Evolutionary conservation across 2,329 filamentous ascomycete species (phyloP).

Genomic region (Aspergillus alliaceus): DNA sequence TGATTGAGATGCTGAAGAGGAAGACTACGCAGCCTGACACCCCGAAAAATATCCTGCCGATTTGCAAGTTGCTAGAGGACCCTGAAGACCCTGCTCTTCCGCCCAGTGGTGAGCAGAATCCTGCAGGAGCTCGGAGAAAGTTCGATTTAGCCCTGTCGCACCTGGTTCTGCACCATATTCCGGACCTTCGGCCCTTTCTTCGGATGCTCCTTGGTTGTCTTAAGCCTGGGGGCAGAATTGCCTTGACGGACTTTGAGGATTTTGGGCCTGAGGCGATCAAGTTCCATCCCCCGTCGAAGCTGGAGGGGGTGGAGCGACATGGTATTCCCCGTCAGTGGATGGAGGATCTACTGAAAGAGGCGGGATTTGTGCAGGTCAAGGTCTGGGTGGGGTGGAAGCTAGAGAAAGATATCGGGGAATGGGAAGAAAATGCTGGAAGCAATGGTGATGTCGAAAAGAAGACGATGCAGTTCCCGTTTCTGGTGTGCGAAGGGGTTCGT

Average conservation of each 20-base stretch:
- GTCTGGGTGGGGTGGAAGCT: slow-evolving; percentile 52
- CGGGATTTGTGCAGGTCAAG: slow-evolving; percentile 51
- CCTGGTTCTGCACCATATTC: slow-evolving; percentile 58
- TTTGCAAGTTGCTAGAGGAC: slow-evolving; percentile 51
- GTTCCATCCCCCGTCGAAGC: slow-evolving; percentile 55
- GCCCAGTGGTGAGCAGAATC: slow-evolving; percentile 27
- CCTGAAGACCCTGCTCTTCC: slow-evolving; percentile 50
- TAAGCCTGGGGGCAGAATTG: slow-evolving; percentile 49
- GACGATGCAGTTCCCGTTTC: slow-evolving; percentile 44
- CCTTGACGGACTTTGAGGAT: slow-evolving; percentile 60
- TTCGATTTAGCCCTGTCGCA: slow-evolving; percentile 57
- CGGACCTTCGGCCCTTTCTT: slow-evolving; percentile 46
- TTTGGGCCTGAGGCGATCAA: slow-evolving; percentile 52
- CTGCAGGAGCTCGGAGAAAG: slow-evolving; percentile 31
- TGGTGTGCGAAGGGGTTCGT: slow-evolving; percentile 38
- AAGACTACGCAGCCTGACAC: slow-evolving; percentile 41
- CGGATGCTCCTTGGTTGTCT: slow-evolving; percentile 50
- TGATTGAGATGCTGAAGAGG: slow-evolving; percentile 52
- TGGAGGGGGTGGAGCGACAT: slow-evolving; percentile 56
- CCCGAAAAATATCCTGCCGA: slow-evolving; percentile 46
- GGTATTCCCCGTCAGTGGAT: slow-evolving; percentile 49
- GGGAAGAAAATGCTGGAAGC: slow-evolving; percentile 39
- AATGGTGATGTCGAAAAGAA: slow-evolving; percentile 8
- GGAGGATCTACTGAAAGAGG: slow-evolving; percentile 44
- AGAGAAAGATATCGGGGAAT: slow-evolving; percentile 52